Evolutionary conservation across 495 filamentous ascomycete genomes (phyloP).

Genomic region (Clohesyomyces aquaticus): DNA sequence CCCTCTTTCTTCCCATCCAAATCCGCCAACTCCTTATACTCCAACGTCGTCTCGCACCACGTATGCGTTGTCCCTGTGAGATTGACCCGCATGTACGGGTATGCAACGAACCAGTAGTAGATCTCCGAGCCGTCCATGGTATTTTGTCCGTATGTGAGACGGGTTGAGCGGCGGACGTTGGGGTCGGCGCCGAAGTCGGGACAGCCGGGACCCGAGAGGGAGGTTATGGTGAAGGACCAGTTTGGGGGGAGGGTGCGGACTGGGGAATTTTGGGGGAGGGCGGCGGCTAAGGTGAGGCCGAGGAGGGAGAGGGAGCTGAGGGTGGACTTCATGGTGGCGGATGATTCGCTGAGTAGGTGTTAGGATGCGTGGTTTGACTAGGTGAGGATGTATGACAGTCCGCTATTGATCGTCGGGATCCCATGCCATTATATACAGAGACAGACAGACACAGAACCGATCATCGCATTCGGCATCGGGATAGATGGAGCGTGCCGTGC

Average conservation of each 20-base stretch:
- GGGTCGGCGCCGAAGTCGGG: not conserved
- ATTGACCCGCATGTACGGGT: not conserved
- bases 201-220: slow-evolving; percentile 2
- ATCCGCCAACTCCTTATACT: slow-evolving; percentile 1
- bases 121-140: slow-evolving; percentile 11
- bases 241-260: not conserved
- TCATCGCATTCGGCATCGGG: too few relatives aligned
- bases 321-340: not conserved
- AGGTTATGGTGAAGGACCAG: not conserved
- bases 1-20: too few relatives aligned
- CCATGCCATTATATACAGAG: too few relatives aligned
- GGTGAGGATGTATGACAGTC: too few relatives aligned
- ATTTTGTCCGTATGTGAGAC: not conserved
- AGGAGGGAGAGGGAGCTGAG: not conserved
- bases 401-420: too few relatives aligned
- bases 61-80: not conserved
- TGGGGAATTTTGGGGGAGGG: not conserved
- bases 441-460: too few relatives aligned
- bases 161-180: not conserved
- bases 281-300: not conserved
- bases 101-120: slow-evolving; percentile 5
- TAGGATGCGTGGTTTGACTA: too few relatives aligned
- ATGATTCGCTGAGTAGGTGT: too few relatives aligned
- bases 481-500: too few relatives aligned
- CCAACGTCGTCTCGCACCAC: slow-evolving; percentile 12